Percentiles rank a stretch among this genome's conserved stretches.
Conservation (phyloP, 257 asterid species). For the Solanum pimpinellifolium region DNA sequence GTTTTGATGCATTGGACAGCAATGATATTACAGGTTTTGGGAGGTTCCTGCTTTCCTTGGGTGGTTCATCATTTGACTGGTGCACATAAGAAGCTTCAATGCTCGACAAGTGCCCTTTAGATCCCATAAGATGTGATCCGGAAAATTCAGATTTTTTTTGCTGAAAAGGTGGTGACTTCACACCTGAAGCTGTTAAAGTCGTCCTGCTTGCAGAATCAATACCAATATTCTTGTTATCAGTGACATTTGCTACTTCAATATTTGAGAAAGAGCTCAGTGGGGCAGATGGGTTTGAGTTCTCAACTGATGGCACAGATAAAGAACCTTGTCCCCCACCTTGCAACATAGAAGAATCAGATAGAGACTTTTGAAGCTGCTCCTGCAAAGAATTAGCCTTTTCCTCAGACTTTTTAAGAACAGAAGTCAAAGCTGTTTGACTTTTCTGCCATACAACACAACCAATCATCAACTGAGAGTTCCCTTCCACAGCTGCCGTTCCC, state of each 20-base stretch:
- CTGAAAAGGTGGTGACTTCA: not conserved
- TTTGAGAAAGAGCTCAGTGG: not conserved
- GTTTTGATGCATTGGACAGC: not conserved
- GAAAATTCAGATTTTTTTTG: not conserved
- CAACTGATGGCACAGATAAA: not conserved
- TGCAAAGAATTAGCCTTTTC: not conserved
- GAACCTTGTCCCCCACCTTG: not conserved
- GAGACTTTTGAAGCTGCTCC: not conserved
- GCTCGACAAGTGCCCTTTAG: not conserved
- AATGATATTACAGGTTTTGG: not conserved
- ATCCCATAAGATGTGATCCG: not conserved
- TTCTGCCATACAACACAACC: conserved; percentile 26
- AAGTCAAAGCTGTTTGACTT: not conserved
- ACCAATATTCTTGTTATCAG: not conserved
- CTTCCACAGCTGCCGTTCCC: conserved; percentile 7
- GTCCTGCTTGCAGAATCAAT: not conserved
- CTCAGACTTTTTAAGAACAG: not conserved
- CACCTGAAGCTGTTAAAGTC: not conserved
- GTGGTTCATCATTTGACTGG: not conserved
- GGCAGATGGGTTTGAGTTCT: not conserved
- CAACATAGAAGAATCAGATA: not conserved
- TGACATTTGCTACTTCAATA: not conserved
- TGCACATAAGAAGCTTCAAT: not conserved
- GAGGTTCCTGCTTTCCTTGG: not conserved
- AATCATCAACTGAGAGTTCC: conserved; percentile 5